These are phyloP conservation scores for Lactarius hatsudake DNA, from an alignment of 768 basidiomycete species.

Conservation along the genomic window DNA sequence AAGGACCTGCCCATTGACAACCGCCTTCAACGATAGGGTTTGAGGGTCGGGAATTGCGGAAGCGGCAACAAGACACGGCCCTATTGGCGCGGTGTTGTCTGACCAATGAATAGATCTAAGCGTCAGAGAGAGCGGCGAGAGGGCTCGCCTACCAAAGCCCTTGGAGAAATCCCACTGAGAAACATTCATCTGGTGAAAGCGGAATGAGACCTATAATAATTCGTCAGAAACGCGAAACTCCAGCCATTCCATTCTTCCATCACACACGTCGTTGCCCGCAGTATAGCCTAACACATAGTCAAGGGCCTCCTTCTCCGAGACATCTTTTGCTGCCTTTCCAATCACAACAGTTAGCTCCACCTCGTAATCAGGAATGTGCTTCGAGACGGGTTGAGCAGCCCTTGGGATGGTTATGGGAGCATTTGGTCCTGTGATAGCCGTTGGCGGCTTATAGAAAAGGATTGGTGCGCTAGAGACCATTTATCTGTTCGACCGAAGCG, in stretches of 20 bases:
- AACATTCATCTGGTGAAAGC: conserved; percentile 74
- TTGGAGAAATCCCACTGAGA: conserved; percentile 91
- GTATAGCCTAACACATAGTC: conserved; percentile 87
- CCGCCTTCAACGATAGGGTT: conserved; percentile 55
- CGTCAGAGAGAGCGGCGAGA: not conserved
- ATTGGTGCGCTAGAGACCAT: conserved; percentile 53
- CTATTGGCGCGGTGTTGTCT: conserved; percentile 74
- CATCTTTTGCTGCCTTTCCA: conserved; percentile 76
- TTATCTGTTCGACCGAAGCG: not conserved
- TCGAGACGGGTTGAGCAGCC: conserved; percentile 64
- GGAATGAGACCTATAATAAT: conserved; percentile 63
- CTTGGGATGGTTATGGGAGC: conserved; percentile 64
- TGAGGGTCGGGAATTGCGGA: conserved; percentile 65
- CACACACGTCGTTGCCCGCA: conserved; percentile 67
- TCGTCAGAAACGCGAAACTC: not conserved
- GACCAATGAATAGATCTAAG: not conserved
- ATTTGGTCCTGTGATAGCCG: conserved; percentile 66
- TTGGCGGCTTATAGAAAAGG: conserved; percentile 76
- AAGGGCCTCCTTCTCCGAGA: conserved; percentile 74
- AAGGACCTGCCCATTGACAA: conserved; percentile 61
- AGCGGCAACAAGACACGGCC: conserved; percentile 75
- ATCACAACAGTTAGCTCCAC: conserved; percentile 81
- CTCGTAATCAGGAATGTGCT: conserved; percentile 79
- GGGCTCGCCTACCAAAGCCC: conserved; percentile 59
- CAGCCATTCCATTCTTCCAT: conserved; percentile 15